Conservation (phyloP, 192 early-diverging fungal species). For the Geosiphon pyriformis region DNA sequence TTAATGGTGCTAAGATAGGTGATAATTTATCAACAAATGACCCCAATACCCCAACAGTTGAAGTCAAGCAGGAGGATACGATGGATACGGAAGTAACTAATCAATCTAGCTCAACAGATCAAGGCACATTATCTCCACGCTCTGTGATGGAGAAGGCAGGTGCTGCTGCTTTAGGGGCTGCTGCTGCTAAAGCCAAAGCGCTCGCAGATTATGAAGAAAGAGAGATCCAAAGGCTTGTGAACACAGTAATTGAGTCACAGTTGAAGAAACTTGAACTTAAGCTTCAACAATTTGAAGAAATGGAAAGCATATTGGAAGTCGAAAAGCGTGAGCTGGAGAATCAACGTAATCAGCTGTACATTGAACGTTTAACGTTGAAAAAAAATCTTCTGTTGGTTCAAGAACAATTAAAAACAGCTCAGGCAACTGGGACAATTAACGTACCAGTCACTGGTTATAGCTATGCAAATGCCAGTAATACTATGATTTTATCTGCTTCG, state of each 20-base stretch:
- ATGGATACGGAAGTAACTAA: slow-evolving; percentile 34
- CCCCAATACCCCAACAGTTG: too few species aligned
- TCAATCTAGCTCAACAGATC: neutral
- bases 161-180: slow-evolving; percentile 84
- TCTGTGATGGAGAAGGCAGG: slow-evolving; percentile 68
- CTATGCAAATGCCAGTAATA: slow-evolving; percentile 11
- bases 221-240: slow-evolving; percentile 77
- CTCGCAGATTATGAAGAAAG: slow-evolving; percentile 81
- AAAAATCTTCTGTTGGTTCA: slow-evolving; percentile 42
- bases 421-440: neutral
- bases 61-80: slow-evolving; percentile 23
- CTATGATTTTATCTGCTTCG: neutral
- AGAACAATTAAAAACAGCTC: slow-evolving; percentile 22
- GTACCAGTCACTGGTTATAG: neutral
- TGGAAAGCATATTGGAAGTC: slow-evolving; percentile 83
- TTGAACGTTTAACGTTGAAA: slow-evolving; percentile 56
- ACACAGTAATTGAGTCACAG: slow-evolving; percentile 80
- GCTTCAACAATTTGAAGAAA: slow-evolving; percentile 87
- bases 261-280: slow-evolving; percentile 88
- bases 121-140: slow-evolving; percentile 32
- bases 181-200: slow-evolving; percentile 82
- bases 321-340: slow-evolving; percentile 77
- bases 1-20: neutral
- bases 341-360: slow-evolving; percentile 56
- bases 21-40: slow-evolving; percentile 13